A percentile compares a stretch with the other conserved stretches of the same genome.
Evolutionary conservation across 495 filamentous ascomycete species (phyloP).

Genomic region (Platismatia glauca): DNA sequence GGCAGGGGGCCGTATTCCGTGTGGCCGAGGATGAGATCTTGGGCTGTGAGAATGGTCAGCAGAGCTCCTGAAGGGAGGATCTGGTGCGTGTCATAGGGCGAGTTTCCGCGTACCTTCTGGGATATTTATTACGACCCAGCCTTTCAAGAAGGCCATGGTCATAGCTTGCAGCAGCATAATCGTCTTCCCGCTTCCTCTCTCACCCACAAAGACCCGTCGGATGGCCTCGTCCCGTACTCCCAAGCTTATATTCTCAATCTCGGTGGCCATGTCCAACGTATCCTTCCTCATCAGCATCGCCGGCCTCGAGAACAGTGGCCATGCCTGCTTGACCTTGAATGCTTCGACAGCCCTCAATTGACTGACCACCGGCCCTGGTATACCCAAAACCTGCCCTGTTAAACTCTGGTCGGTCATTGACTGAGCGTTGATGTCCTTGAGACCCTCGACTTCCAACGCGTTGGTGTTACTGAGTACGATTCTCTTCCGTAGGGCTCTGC

Average conservation of each 20-base stretch:
- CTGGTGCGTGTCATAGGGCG: not conserved
- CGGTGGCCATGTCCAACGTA: conserved; percentile 57
- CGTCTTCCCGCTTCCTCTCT: conserved; percentile 72
- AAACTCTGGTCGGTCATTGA: conserved; percentile 45
- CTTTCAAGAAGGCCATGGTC: conserved; percentile 69
- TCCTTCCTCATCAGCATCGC: conserved; percentile 65
- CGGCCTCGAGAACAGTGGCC: conserved; percentile 76
- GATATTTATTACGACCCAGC: conserved; percentile 82
- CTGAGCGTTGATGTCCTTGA: conserved; percentile 50
- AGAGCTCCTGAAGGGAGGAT: too few relatives aligned
- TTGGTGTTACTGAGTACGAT: conserved; percentile 91
- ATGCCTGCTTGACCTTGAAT: conserved; percentile 86
- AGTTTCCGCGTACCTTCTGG: conserved; percentile 63
- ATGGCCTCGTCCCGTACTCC: conserved; percentile 41
- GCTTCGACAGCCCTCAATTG: conserved; percentile 71
- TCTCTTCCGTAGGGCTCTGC: conserved; percentile 77
- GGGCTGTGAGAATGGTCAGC: conserved; percentile 41
- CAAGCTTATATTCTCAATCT: conserved; percentile 45
- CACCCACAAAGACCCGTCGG: conserved; percentile 63
- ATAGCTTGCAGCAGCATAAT: conserved; percentile 76
- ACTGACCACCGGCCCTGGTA: conserved; percentile 65
- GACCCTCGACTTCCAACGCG: conserved; percentile 62
- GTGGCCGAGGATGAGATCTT: conserved; percentile 68
- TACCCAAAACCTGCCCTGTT: conserved; percentile 54
- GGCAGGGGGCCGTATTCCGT: conserved; percentile 71